phyloP scores from a whole-genome alignment of 2,329 filamentous ascomycete species.

The Lasiodiplodia citricola region DNA sequence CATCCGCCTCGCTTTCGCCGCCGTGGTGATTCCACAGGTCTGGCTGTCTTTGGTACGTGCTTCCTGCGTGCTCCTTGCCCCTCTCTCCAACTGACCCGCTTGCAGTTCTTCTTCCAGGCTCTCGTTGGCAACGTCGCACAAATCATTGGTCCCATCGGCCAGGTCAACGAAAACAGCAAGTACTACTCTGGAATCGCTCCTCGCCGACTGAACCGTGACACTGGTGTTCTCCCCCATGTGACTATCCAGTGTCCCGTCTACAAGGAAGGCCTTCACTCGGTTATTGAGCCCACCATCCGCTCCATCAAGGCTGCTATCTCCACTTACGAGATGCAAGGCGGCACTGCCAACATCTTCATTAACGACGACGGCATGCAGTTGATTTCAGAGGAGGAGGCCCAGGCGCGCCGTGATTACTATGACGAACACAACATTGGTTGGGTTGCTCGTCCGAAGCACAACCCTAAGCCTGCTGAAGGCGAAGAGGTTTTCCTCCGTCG shows the following conservation, averaged over 20 bases:
- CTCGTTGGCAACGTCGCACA: conserved; percentile 49
- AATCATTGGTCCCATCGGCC: conserved; percentile 51
- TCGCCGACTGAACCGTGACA: conserved; percentile 44
- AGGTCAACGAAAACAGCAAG: conserved; percentile 52
- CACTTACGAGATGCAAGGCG: conserved; percentile 77
- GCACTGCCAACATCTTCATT: conserved; percentile 78
- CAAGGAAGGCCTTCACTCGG: conserved; percentile 47
- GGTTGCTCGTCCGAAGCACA: conserved; percentile 57
- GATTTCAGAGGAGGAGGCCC: conserved; percentile 56
- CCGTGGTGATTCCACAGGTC: conserved; percentile 59
- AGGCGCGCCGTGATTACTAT: conserved; percentile 54
- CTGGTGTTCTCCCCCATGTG: conserved; percentile 51
- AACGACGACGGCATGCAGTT: conserved; percentile 78
- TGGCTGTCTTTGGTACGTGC: conserved; percentile 62
- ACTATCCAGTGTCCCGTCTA: conserved; percentile 59
- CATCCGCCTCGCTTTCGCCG: conserved; percentile 59
- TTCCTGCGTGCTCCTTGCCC: not conserved
- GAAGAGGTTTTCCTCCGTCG: conserved; percentile 57
- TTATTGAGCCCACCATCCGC: conserved; percentile 78
- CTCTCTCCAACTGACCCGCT: conserved; percentile 1
- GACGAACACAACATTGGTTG: conserved; percentile 58
- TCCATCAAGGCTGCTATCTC: conserved; percentile 80
- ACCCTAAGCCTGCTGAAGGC: conserved; percentile 56
- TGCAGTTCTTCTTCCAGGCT: conserved; percentile 55
- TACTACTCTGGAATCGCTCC: conserved; percentile 52